Evolutionary conservation across 169 alveolate genomes (phyloP).

Genomic region (Eimeria falciformis): DNA sequence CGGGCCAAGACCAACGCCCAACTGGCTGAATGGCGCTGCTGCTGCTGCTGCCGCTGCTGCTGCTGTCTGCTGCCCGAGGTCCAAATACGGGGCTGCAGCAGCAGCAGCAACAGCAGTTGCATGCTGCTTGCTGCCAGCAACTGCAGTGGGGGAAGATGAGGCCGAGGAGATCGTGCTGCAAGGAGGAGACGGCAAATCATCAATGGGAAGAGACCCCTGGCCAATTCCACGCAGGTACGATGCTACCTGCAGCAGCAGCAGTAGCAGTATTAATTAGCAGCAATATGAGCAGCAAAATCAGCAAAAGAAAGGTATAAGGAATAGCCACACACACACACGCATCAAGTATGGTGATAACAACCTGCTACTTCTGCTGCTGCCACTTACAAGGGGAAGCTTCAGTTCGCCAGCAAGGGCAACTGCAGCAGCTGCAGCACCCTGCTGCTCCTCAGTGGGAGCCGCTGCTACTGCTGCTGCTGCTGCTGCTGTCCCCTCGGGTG

Average conservation of each 20-base stretch:
- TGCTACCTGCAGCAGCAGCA: constrained; percentile 35
- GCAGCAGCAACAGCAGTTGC: constrained; percentile 26
- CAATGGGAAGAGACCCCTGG: constrained; percentile 1
- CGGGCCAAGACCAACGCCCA: constrained; percentile 12
- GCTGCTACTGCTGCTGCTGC: background rate
- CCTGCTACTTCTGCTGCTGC: constrained; percentile 1
- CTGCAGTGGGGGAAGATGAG: constrained; percentile 23
- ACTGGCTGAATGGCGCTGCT: background rate
- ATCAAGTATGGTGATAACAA: background rate
- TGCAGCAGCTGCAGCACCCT: constrained; percentile 45
- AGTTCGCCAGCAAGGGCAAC: constrained; percentile 28
- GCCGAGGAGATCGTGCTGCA: constrained; percentile 42
- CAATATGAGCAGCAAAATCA: constrained; percentile 17
- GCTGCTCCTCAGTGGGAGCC: constrained; percentile 27
- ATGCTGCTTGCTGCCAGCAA: constrained; percentile 14
- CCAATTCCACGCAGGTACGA: constrained; percentile 11
- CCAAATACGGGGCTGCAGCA: constrained; percentile 1
- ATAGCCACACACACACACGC: background rate
- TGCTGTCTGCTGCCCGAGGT: constrained; percentile 9
- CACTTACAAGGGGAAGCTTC: constrained; percentile 19
- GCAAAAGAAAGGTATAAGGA: background rate
- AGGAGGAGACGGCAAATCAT: constrained; percentile 21
- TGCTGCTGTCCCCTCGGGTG: background rate
- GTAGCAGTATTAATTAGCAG: constrained; percentile 33
- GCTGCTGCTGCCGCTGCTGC: constrained; percentile 50